Evolutionary conservation across 805 yeast species (phyloP), one percentile per base, ranked within the genome.

Genomic region (Schwanniomyces vanrijiae): DNA sequence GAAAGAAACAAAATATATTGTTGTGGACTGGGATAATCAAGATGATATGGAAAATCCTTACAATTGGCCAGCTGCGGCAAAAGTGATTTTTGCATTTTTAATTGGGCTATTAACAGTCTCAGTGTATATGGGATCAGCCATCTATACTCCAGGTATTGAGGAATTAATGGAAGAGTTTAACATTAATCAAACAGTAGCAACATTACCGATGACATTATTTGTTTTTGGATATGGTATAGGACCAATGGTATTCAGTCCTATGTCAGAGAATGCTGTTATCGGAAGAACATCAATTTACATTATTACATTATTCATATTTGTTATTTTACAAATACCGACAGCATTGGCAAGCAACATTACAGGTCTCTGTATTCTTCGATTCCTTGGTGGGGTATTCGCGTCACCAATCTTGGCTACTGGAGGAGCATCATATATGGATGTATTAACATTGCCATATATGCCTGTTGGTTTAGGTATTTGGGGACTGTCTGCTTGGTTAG

Each of bases 191-290:
- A 74, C 69, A 2, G 70, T 68, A 3, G 78, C 80, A 0, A 62
- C 72, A 1, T 60, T 81, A 31, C 79, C 81, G 4, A 63, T 81
- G 54, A 66, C 83, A 1, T 46, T 79, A 35, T 81, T 75, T 49
- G 80, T 81, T 5, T 53, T 79, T 24, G 86, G 84, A 11, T 80
- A 80, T 52, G 84, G 82, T 39, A 44, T 79, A n/a, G 84, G 84
- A 1, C 84, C 84, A 1, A 66, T 80, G 66, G 46, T 80, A 3
- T 74, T 78, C 44, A 76, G 83, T 0, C 85, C 86, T 3, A 49
- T 81, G 42, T 73, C 82, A 10, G 86, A 81, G 54, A 66, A 76
- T 33, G 76, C 80, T 1, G 58, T 61, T 3, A 55, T 77, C 37
- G 84, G 84, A 19, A 69, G 84, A 46, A 76, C 74, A 47, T 59